Conservation (phyloP, 2,329 filamentous ascomycete species). For the Zopfia rhizophila region DNA sequence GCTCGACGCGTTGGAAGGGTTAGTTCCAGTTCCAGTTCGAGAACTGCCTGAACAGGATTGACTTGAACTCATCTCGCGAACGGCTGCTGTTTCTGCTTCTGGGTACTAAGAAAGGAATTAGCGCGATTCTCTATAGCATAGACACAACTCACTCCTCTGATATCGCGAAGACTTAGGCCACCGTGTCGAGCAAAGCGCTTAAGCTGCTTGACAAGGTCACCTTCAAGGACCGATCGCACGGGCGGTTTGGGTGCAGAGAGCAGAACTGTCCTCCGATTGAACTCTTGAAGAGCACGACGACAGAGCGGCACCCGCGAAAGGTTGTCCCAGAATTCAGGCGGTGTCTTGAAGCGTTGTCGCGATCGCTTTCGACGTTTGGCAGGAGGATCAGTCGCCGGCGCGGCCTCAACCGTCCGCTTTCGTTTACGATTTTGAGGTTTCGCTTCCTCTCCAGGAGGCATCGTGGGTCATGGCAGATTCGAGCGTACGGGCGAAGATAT, state of each 20-base stretch:
- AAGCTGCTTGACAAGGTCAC: conserved; percentile 15
- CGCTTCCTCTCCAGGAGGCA: conserved; percentile 12
- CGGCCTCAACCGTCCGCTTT: conserved; percentile 18
- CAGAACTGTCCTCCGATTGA: conserved; percentile 19
- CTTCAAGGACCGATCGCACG: conserved; percentile 8
- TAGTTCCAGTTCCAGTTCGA: conserved; percentile 11
- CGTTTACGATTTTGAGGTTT: conserved; percentile 21
- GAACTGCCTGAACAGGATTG: too few species aligned
- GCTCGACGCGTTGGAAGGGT: conserved; percentile 14
- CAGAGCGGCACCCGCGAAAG: conserved; percentile 22
- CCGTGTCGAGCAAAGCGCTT: conserved; percentile 23
- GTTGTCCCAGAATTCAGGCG: conserved; percentile 25
- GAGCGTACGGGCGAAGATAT: conserved; percentile 13
- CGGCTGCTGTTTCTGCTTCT: conserved; percentile 14
- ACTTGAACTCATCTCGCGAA: conserved; percentile 20
- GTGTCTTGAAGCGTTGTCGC: conserved; percentile 13
- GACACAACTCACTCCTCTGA: conserved; percentile 16
- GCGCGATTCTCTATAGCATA: conserved; percentile 6
- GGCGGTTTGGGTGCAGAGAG: conserved; percentile 11
- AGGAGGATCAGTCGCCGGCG: conserved; percentile 15
- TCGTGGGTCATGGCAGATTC: conserved; percentile 13
- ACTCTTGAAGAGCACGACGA: conserved; percentile 23
- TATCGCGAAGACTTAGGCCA: conserved; percentile 19
- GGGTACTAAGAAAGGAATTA: conserved; percentile 20
- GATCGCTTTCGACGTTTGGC: conserved; percentile 19